phyloP scores from a whole-genome alignment of 805 yeast species.

The Blastobotrys robertii region DNA sequence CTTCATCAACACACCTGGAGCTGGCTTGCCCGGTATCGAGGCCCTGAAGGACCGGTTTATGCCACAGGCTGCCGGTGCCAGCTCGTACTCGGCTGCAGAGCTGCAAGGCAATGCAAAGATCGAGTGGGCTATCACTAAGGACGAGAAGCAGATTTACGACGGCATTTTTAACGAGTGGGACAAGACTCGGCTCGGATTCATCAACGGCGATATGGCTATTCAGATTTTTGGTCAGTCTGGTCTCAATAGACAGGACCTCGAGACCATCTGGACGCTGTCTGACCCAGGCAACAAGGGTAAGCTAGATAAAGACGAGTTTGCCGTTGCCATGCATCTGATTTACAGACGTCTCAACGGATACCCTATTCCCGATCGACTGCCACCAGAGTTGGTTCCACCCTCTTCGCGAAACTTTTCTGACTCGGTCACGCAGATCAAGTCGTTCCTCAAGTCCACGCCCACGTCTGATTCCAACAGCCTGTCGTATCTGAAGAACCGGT shows the following conservation, averaged over 20 bases:
- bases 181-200: constrained; percentile 48
- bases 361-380: constrained; percentile 72
- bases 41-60: constrained; percentile 57
- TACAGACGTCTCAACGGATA: constrained; percentile 84
- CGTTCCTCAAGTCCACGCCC: constrained; percentile 39
- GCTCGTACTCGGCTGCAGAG: constrained; percentile 23
- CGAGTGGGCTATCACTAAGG: constrained; percentile 76
- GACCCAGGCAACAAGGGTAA: constrained; percentile 77
- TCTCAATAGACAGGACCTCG: constrained; percentile 72
- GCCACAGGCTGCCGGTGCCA: constrained; percentile 35
- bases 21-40: constrained; percentile 62
- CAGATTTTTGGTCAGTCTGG: constrained; percentile 88
- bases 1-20: constrained; percentile 56
- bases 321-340: constrained; percentile 94
- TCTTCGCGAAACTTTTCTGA: constrained; percentile 67
- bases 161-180: constrained; percentile 88
- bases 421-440: constrained; percentile 60
- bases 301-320: constrained; percentile 81
- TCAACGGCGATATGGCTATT: constrained; percentile 76
- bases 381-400: constrained; percentile 86
- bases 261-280: constrained; percentile 81
- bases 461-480: constrained; percentile 18
- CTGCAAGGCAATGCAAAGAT: constrained; percentile 42
- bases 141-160: constrained; percentile 79
- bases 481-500: constrained; percentile 26